A percentile compares a stretch with the other conserved stretches of the same genome.
Evolutionary conservation across 345 rosid species (phyloP).

Genomic region (Linum trigynum): DNA sequence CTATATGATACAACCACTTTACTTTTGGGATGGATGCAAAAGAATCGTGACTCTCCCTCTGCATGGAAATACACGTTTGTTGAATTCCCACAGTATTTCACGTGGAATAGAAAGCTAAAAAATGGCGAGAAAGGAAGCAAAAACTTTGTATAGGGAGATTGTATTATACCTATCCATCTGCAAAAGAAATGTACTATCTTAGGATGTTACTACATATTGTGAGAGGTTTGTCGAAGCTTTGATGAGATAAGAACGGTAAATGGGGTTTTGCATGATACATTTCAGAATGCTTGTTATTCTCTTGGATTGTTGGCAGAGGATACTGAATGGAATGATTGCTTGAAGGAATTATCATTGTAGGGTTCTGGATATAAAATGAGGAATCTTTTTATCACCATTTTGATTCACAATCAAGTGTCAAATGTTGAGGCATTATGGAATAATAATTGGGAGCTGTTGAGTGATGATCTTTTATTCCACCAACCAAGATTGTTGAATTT

Average conservation of each 20-base stretch:
- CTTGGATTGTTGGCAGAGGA: conserved; percentile 11
- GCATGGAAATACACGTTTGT: background rate
- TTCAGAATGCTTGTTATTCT: conserved; percentile 8
- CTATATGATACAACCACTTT: background rate
- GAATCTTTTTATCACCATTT: background rate
- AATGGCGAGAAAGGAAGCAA: background rate
- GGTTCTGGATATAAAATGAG: background rate
- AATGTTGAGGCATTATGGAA: too few relatives aligned
- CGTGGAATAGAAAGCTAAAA: background rate
- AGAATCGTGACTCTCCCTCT: background rate
- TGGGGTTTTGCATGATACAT: background rate
- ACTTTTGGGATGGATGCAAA: conserved; percentile 3
- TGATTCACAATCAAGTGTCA: background rate
- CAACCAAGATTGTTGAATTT: too few relatives aligned
- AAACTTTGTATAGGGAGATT: conserved; percentile 1
- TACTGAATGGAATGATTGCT: conserved; percentile 2
- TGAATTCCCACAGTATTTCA: conserved; percentile 3
- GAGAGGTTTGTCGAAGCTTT: background rate
- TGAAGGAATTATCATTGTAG: background rate
- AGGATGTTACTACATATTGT: background rate
- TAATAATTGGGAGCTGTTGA: too few relatives aligned
- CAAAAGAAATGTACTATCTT: conserved; percentile 1
- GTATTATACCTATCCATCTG: background rate
- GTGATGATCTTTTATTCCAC: too few relatives aligned
- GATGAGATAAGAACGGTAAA: conserved; percentile 3